Base-by-base conservation (phyloP, 495 filamentous ascomycete genomes). In the Aspergillus leporis region DNA sequence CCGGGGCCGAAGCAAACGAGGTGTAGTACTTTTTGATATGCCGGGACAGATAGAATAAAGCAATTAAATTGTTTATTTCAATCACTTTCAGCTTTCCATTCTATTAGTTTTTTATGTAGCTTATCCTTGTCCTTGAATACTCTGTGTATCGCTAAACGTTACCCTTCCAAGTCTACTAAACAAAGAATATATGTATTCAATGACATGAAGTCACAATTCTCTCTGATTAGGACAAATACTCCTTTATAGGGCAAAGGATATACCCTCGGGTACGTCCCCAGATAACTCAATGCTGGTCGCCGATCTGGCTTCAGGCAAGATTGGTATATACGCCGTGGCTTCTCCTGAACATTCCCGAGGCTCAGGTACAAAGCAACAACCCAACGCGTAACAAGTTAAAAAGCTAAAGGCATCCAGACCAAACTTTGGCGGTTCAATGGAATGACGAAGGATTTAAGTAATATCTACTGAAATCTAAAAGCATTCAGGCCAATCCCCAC, bases 1-100 rank as follows among this genome's bases (percentile, higher is more conserved):
- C 16, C 32, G 34, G 51, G 51, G 4, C 51, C 19, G 43, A 40
- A 53, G 51, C 51, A 53, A 53, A 53, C 51, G 38, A 19, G 21
- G 23, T 10, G 31, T 25, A 41, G 32, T 53, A 38, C 38, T 53
- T 53, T n/a, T 53, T 36, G n/a, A 36, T 19, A 36, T 25, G 14
- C 19, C 28, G 25, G 1, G 14, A 31, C 28, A 34, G 13, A 22
- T n/a, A 47, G 3, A 47, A 22, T 7, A 14, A 45, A 38, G 10
- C n/a, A 38, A 38, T 3, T 41, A 18, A 41, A 41, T 16, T 41
- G 5, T 41, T 18, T 6, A 19, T 12, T 43, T 14, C 18, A 40
- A 40, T 40, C 10, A 28, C 36, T 40, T 40, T 40, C 36, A 9
- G 2, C 10, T 43, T 19, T 36, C 9, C 4, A 5, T 36, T 41